Evolutionary conservation across 108 stramenopile genomes (phyloP), one percentile per base, ranked within the genome.

Genomic region (Aurantiochytrium sp.): DNA sequence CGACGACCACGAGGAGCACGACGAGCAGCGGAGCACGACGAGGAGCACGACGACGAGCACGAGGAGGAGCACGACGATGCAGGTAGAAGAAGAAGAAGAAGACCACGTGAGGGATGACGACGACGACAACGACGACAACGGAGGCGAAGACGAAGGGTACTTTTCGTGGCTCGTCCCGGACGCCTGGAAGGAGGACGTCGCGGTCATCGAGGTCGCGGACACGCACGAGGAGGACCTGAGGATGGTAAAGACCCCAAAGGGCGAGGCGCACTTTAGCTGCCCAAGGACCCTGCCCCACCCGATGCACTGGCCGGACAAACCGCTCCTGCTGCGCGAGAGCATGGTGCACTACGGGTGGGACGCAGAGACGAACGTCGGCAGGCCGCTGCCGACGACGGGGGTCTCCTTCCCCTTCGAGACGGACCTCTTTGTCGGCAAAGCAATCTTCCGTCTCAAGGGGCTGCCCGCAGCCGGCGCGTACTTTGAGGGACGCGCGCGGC

Each of bases 251-350:
- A 81, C 45, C 19, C 73, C 42, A 15, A 41, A 48, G 73, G 73
- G 39, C 6, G 19, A 6, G 39, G 45, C 42, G 3, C 39, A 81
- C 27, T 81, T 81, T 48, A 81, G 73, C 24, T 81, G 73, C 45
- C 73, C 73, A 24, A 81, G 2, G n/a, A 81, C 42, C 45, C n/a
- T 81, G 45, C 73, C 73, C 15, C 73, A 81, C 2, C 73, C 73
- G 17, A 24, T 30, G 21, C 12, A 1, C 12, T 81, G 73, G 73
- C 73, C 73, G 24, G 45, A 41, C 39, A 81, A 81, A 24, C 73
- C 73, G 17, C 39, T 81, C 21, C n/a, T 81, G 36, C 27, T 81
- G 12, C 21, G 73, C 6, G 73, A 81, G 12, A 48, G 42, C 73
- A 48, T 48, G 45, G 3, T 81, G 0, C 73, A 81, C 24, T 42